Percentiles rank a stretch among this genome's conserved stretches.
phyloP scores from a whole-genome alignment of 768 basidiomycete species.

The Cantharellus anzutake region DNA sequence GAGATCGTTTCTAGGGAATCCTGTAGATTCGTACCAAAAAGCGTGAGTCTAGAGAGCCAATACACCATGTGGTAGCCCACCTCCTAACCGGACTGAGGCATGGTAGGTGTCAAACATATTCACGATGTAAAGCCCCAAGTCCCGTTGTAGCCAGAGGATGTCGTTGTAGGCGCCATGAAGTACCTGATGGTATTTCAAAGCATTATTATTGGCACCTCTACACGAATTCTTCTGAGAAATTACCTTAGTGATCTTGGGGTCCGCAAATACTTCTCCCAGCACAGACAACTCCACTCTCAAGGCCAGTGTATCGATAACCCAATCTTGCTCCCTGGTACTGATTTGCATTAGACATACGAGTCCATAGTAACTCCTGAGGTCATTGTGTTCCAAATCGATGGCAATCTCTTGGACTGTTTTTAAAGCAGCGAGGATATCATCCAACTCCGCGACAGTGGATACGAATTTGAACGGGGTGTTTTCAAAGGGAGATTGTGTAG shows the following conservation, averaged over 20 bases:
- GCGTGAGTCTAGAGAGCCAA: neutral
- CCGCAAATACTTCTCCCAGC: slow-evolving; percentile 67
- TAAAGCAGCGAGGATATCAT: slow-evolving; percentile 46
- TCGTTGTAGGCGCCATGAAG: slow-evolving; percentile 93
- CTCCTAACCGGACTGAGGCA: slow-evolving; percentile 65
- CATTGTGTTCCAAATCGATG: slow-evolving; percentile 89
- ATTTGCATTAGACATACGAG: slow-evolving; percentile 91
- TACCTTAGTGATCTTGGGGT: slow-evolving; percentile 75
- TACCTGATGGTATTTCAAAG: slow-evolving; percentile 30
- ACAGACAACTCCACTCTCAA: slow-evolving; percentile 41
- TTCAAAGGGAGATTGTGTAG: slow-evolving; percentile 32
- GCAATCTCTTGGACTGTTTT: slow-evolving; percentile 52
- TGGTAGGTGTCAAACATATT: slow-evolving; percentile 97
- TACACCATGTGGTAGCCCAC: neutral
- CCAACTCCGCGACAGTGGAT: slow-evolving; percentile 33
- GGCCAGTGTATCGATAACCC: slow-evolving; percentile 63
- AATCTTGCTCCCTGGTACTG: slow-evolving; percentile 68
- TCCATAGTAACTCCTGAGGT: slow-evolving; percentile 63
- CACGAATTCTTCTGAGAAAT: neutral
- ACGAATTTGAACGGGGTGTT: slow-evolving; percentile 56
- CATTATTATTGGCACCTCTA: neutral
- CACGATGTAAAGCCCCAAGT: slow-evolving; percentile 86
- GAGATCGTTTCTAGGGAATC: slow-evolving; percentile 68
- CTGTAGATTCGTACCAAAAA: slow-evolving; percentile 20
- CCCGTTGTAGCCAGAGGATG: slow-evolving; percentile 89